A percentile compares a stretch with the other conserved stretches of the same genome.
Evolutionary conservation across 805 yeast species (phyloP).

Genomic region (Yarrowia porcina): DNA sequence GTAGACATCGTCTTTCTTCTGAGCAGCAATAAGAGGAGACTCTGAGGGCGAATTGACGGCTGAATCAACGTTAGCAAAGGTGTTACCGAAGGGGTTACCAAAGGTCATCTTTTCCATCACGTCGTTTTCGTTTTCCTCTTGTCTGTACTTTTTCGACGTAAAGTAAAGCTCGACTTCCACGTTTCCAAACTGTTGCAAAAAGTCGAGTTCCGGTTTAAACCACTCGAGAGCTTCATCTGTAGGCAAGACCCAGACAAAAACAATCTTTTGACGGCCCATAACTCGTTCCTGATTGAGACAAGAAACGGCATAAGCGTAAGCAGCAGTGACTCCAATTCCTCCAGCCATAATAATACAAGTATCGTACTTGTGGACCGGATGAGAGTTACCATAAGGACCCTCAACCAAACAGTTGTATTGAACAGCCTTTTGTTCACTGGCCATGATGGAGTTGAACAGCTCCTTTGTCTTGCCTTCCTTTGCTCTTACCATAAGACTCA

Average conservation of each 20-base stretch:
- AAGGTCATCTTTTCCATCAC: neutral
- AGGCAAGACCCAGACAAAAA: constrained; percentile 38
- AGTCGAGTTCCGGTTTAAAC: constrained; percentile 36
- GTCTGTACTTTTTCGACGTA: constrained; percentile 31
- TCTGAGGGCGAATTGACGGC: no score
- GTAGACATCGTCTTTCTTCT: neutral
- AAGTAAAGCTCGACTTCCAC: constrained; percentile 38
- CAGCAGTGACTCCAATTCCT: constrained; percentile 72
- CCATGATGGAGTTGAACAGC: constrained; percentile 22
- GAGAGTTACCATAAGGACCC: constrained; percentile 67
- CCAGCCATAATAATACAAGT: constrained; percentile 64
- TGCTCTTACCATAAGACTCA: constrained; percentile 27
- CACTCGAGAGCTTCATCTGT: constrained; percentile 34
- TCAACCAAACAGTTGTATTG: constrained; percentile 42
- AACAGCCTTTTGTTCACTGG: constrained; percentile 6
- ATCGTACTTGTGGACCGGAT: constrained; percentile 52
- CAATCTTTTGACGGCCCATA: constrained; percentile 28
- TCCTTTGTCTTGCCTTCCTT: constrained; percentile 30
- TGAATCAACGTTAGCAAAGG: no score
- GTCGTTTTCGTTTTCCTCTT: neutral
- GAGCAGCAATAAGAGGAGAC: no score
- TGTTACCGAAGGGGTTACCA: no score
- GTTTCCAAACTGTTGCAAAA: constrained; percentile 31
- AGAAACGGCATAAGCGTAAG: constrained; percentile 42
- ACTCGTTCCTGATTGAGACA: constrained; percentile 27